phyloP scores from a whole-genome alignment of 1,284 basidiomycete species.

The Austroboletus novae-zelandiae region DNA sequence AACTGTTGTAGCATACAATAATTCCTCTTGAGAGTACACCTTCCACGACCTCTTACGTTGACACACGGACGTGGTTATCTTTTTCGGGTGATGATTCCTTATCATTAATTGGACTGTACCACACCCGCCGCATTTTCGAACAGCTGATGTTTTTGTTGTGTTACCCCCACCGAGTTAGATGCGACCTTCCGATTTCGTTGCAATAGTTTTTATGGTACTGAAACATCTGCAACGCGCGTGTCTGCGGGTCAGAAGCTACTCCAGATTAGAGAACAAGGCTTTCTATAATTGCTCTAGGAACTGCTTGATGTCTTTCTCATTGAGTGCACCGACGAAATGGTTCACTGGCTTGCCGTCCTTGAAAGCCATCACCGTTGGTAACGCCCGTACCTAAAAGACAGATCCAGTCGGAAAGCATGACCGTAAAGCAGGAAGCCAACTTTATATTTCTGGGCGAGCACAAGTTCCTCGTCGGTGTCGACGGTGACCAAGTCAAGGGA shows the following conservation, averaged over 20 bases:
- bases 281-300: slow-evolving; percentile 47
- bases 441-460: slow-evolving; percentile 48
- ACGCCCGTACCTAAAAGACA: slow-evolving; percentile 49
- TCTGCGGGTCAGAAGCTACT: not conserved
- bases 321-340: slow-evolving; percentile 62
- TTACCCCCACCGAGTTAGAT: slow-evolving; percentile 8
- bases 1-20: slow-evolving; percentile 33
- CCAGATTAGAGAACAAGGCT: slow-evolving; percentile 13
- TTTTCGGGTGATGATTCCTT: not conserved
- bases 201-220: slow-evolving; percentile 11
- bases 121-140: slow-evolving; percentile 8
- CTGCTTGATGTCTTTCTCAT: slow-evolving; percentile 45
- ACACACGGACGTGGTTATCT: not conserved
- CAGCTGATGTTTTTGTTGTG: slow-evolving; percentile 16
- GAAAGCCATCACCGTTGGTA: slow-evolving; percentile 75
- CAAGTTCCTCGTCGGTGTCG: slow-evolving; percentile 54
- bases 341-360: slow-evolving; percentile 52
- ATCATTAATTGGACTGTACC: slow-evolving; percentile 16
- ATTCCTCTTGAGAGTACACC: not conserved
- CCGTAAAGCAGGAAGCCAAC: slow-evolving; percentile 33
- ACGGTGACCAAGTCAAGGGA: slow-evolving; percentile 68
- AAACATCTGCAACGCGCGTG: slow-evolving; percentile 4
- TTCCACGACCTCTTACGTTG: slow-evolving; percentile 1
- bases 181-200: not conserved
- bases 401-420: not conserved